These are phyloP conservation scores for Salmacisia buchloeana DNA, from an alignment of 1,284 basidiomycete genomes.

Conservation along the genomic window DNA sequence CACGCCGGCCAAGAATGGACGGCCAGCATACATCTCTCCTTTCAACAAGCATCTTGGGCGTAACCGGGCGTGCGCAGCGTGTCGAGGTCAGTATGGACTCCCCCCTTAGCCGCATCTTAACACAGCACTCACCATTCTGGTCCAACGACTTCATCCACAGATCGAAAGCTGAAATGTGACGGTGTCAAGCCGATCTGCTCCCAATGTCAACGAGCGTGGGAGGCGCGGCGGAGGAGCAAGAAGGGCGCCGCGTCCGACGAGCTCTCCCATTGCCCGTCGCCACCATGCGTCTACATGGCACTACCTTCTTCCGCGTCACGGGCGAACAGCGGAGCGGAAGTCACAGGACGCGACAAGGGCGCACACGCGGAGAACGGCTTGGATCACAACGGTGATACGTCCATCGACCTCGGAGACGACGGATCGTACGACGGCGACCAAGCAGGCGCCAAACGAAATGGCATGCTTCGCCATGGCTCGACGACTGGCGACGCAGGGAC, in stretches of 20 bases:
- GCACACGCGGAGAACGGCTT: not conserved
- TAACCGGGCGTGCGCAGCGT: constrained; percentile 39
- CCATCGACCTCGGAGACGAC: too few relatives aligned
- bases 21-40: constrained; percentile 18
- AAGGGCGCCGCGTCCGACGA: constrained; percentile 8
- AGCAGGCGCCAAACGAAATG: too few relatives aligned
- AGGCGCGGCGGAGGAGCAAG: constrained; percentile 28
- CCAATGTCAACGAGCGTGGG: constrained; percentile 38
- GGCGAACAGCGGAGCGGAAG: not conserved
- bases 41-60: constrained; percentile 36
- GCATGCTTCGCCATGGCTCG: too few relatives aligned
- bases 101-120: not conserved
- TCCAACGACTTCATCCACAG: constrained; percentile 5
- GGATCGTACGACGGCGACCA: too few relatives aligned
- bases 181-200: constrained; percentile 37
- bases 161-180: constrained; percentile 41
- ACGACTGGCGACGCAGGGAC: too few relatives aligned
- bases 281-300: not conserved
- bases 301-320: not conserved
- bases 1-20: not conserved
- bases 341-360: not conserved
- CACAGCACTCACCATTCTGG: not conserved
- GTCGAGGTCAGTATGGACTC: constrained; percentile 18
- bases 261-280: not conserved
- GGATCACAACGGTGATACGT: too few relatives aligned